Percentiles rank a stretch among this genome's conserved stretches.
Evolutionary conservation across 2,329 filamentous ascomycete genomes (phyloP).

Genomic region (Xylariales sp.): DNA sequence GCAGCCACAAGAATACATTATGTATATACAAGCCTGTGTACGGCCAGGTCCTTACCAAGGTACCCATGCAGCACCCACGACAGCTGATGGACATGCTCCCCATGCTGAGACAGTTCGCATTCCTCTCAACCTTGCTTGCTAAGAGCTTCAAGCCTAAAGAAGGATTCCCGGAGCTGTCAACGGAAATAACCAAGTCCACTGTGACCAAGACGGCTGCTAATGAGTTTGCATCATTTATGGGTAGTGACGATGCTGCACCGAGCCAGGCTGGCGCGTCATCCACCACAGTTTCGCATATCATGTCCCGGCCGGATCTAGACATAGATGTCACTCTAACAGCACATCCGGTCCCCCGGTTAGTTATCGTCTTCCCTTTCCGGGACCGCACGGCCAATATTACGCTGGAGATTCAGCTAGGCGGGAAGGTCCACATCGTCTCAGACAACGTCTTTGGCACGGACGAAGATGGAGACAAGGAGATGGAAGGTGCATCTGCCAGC

Average conservation of each 20-base stretch:
- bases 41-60: constrained; percentile 59
- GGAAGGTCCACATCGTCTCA: constrained; percentile 51
- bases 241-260: constrained; percentile 3
- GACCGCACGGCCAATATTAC: constrained; percentile 46
- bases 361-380: constrained; percentile 50
- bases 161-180: constrained; percentile 13
- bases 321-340: constrained; percentile 51
- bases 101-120: constrained; percentile 69
- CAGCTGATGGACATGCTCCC: constrained; percentile 74
- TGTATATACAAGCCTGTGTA: constrained; percentile 71
- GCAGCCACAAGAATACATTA: constrained; percentile 54
- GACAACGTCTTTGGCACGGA: constrained; percentile 46
- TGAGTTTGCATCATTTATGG: constrained; percentile 15
- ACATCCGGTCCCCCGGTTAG: constrained; percentile 43
- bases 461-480: constrained; percentile 10
- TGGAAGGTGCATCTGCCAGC: constrained; percentile 13
- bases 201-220: constrained; percentile 16
- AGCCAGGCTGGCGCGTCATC: not conserved
- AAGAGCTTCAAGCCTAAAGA: constrained; percentile 49
- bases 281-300: constrained; percentile 23
- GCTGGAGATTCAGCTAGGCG: constrained; percentile 57
- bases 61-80: constrained; percentile 74
- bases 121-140: constrained; percentile 60
- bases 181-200: constrained; percentile 10
- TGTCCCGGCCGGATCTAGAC: too few species aligned